Conservation (phyloP, 176 grass and related monocot species). For the Paspalum vaginatum region DNA sequence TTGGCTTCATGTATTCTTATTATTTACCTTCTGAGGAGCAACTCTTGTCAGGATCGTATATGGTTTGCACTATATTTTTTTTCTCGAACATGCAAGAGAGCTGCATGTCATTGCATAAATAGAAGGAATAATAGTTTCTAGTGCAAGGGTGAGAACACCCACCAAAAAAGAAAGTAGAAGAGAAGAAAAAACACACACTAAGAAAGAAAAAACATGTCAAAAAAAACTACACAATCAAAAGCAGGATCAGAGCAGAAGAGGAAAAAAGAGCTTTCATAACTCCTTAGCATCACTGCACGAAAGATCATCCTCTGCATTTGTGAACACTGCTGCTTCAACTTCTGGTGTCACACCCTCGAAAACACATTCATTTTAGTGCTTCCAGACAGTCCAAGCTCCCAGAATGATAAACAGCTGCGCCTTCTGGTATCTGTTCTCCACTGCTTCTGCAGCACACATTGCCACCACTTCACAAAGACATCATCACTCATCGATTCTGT, state of each 20-base stretch:
- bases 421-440: no score
- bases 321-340: background rate
- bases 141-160: background rate
- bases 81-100: background rate
- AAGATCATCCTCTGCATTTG: background rate
- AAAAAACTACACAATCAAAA: background rate
- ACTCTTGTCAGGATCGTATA: slow-evolving; percentile 19
- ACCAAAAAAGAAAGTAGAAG: background rate
- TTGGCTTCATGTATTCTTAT: slow-evolving; percentile 4
- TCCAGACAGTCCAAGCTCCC: background rate
- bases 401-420: background rate
- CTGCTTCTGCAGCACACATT: no score
- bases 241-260: background rate
- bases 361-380: background rate
- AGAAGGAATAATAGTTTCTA: background rate
- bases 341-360: background rate
- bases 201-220: background rate
- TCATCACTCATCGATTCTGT: no score
- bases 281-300: background rate
- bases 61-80: background rate
- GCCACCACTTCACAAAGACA: no score
- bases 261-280: background rate
- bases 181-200: background rate
- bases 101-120: background rate
- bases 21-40: slow-evolving; percentile 4